Evolutionary conservation across 768 basidiomycete species (phyloP), one percentile per base, ranked within the genome.

Genomic region (Ramaria sp.): DNA sequence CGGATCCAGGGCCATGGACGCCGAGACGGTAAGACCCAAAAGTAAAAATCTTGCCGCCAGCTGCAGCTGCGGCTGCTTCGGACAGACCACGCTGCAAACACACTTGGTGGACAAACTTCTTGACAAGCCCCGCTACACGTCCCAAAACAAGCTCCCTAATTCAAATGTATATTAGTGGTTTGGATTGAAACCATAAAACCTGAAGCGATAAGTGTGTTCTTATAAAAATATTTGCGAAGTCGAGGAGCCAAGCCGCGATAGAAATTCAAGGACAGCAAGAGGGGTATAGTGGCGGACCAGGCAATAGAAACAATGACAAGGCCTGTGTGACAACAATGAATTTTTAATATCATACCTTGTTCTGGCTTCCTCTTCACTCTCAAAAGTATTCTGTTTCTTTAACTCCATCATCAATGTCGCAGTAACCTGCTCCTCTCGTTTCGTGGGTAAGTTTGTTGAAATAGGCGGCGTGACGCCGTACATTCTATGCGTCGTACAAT

Each of bases 31-130:
- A 98, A 50, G 94, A 97, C 39, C 96, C 96, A 68, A 95, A 99
- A 6, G 96, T 98, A 68, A 92, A 99, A 66, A 99, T 98, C 75
- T 98, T 95, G 59, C 94, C 96, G 50, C 96, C 96, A 8, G 96
- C 91, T 47, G 88, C 83, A 50, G 71, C 79, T 8, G 95, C 94
- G 1, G 90, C 86, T 18, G 84, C 70, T 59, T 97, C 93, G 28
- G 93, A 94, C 44, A 95, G 72, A 6, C 95, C 95, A 38, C 77
- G 79, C 42, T 79, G 70, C 55, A 94, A 66, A 7, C 88, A 85
- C 1, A 94, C 82, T 58, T 79, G 78, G 63, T 80, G 81, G 48
- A 99, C 96, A 65, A 98, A 99, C 64, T 88, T 82, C 71, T 91
- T 92, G 61, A 97, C 91, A 25, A 96, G 75, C 51, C 83, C 80